Evolutionary conservation across 2,329 filamentous ascomycete genomes (phyloP).

Genomic region (Phoma sp.): DNA sequence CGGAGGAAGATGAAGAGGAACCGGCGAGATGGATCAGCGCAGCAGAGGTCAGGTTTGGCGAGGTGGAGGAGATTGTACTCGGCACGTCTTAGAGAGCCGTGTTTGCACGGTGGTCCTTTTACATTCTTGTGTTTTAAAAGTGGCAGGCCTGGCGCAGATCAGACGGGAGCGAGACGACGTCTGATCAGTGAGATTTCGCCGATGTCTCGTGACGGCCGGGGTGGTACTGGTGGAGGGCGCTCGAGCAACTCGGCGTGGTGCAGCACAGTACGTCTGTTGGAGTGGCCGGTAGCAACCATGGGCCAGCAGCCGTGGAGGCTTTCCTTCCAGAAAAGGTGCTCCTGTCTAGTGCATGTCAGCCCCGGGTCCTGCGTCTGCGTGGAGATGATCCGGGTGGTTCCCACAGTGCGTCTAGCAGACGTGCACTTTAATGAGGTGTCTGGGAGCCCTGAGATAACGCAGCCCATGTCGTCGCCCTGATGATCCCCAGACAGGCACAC

Average conservation of each 20-base stretch:
- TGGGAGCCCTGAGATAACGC: constrained; percentile 6
- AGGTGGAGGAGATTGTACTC: constrained; percentile 11
- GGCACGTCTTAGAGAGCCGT: constrained; percentile 4
- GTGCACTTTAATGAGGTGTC: constrained; percentile 21
- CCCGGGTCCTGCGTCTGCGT: constrained; percentile 13
- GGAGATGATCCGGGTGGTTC: constrained; percentile 14
- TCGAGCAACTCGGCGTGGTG: constrained; percentile 15
- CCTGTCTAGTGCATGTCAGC: constrained; percentile 13
- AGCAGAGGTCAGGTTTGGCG: constrained; percentile 1
- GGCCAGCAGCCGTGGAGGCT: background rate
- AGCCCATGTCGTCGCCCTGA: constrained; percentile 16
- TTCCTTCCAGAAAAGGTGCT: constrained; percentile 12
- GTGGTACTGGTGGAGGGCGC: constrained; percentile 13
- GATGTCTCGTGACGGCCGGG: constrained; percentile 21
- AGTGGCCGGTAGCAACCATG: background rate
- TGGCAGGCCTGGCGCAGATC: constrained; percentile 21
- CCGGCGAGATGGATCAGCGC: constrained; percentile 3
- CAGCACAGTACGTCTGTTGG: constrained; percentile 5
- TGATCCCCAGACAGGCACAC: constrained; percentile 3
- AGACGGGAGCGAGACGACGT: constrained; percentile 22
- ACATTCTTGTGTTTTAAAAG: constrained; percentile 14
- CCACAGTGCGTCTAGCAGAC: background rate
- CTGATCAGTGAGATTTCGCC: constrained; percentile 18
- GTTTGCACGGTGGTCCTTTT: constrained; percentile 11
- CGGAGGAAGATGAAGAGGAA: background rate